These are phyloP conservation scores for Colletotrichum sp. DNA, from an alignment of 2,329 filamentous ascomycete species.

Conservation along the genomic window DNA sequence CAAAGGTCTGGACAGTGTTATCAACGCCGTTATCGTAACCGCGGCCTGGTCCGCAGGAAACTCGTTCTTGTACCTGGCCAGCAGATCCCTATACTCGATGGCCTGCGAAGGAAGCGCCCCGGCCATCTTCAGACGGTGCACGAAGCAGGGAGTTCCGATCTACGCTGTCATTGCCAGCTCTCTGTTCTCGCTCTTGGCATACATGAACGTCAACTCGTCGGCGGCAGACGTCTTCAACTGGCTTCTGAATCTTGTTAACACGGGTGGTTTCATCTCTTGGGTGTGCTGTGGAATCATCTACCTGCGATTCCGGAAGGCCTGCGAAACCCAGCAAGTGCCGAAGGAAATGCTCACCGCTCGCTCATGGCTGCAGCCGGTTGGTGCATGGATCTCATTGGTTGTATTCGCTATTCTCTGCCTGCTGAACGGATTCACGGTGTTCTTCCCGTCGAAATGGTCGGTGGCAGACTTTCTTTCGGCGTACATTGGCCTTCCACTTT, in stretches of 20 bases:
- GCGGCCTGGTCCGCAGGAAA: conserved; percentile 57
- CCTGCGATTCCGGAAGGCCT: conserved; percentile 62
- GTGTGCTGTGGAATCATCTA: conserved; percentile 59
- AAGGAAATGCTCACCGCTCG: neutral
- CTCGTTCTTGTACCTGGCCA: conserved; percentile 59
- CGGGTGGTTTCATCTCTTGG: conserved; percentile 60
- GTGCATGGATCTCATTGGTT: conserved; percentile 57
- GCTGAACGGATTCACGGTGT: conserved; percentile 69
- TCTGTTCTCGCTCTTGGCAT: conserved; percentile 66
- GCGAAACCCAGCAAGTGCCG: conserved; percentile 42
- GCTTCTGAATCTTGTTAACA: conserved; percentile 60
- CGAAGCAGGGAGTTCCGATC: neutral
- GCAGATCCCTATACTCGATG: conserved; percentile 46
- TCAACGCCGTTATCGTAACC: conserved; percentile 59
- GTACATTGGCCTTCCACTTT: conserved; percentile 68
- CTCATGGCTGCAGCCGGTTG: conserved; percentile 53
- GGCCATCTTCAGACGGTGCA: neutral
- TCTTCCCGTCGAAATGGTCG: conserved; percentile 63
- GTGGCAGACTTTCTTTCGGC: conserved; percentile 64
- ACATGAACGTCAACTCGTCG: conserved; percentile 61
- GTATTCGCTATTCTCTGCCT: conserved; percentile 58
- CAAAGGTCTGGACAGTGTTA: conserved; percentile 55
- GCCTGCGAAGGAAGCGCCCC: neutral
- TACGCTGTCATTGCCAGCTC: conserved; percentile 50
- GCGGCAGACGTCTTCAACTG: conserved; percentile 67